Conservation (phyloP, 106 monocot species). For the Dactylorhiza incarnata region DNA sequence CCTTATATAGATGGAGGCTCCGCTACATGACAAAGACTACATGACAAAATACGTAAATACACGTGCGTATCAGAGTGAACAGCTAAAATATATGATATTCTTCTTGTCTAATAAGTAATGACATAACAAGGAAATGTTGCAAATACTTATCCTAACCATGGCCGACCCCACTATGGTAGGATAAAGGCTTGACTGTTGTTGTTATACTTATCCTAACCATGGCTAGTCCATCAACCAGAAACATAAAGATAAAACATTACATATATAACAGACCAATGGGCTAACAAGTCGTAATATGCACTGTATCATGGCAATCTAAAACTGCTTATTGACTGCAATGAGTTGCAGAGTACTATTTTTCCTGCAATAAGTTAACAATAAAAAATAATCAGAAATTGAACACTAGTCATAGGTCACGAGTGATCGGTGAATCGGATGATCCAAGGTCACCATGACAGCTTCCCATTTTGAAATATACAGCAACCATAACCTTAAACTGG, state of each 20-base stretch:
- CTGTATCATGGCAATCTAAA: not conserved
- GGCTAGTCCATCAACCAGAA: too few relatives aligned
- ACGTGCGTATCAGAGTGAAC: too few relatives aligned
- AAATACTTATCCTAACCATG: too few relatives aligned
- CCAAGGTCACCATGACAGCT: not conserved
- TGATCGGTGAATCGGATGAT: not conserved
- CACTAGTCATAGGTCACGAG: not conserved
- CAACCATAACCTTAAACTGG: not conserved
- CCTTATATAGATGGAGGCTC: too few relatives aligned
- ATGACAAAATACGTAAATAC: too few relatives aligned
- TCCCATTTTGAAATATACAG: not conserved
- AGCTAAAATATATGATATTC: too few relatives aligned
- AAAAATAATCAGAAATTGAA: not conserved
- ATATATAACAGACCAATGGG: not conserved
- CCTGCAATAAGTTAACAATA: not conserved
- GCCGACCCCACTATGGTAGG: too few relatives aligned
- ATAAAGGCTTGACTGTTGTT: too few relatives aligned
- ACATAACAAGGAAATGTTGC: too few relatives aligned
- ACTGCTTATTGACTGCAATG: not conserved
- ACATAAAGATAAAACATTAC: not conserved
- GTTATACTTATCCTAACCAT: too few relatives aligned
- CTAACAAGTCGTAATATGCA: not conserved
- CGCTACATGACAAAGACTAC: too few relatives aligned
- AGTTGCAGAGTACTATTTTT: not conserved
- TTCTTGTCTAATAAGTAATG: too few relatives aligned